Percentiles rank a stretch among this genome's conserved stretches.
phyloP scores from a whole-genome alignment of 2,329 filamentous ascomycete species.

The Colletotrichum lini region DNA sequence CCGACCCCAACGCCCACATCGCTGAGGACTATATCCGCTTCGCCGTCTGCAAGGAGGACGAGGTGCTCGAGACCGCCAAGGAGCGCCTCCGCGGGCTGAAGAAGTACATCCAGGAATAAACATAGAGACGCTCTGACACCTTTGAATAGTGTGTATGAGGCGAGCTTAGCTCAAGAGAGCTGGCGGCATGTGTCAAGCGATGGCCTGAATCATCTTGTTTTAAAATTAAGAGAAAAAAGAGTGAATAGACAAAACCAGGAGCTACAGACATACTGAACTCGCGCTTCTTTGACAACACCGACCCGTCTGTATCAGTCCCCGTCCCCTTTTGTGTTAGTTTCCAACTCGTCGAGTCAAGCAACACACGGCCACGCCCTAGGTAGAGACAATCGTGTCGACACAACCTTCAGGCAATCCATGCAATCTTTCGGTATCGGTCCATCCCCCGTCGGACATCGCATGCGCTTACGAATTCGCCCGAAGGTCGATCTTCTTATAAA shows the following conservation, averaged over 20 bases:
- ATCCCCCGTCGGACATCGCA: too few species aligned
- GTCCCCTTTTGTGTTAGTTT: neutral
- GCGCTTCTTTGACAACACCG: neutral
- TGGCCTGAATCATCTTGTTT: neutral
- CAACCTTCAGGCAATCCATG: too few species aligned
- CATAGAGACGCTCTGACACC: too few species aligned
- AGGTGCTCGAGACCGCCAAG: conserved; percentile 85
- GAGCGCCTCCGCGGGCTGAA: conserved; percentile 80
- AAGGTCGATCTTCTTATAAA: too few species aligned
- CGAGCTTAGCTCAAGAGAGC: neutral
- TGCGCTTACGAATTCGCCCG: too few species aligned
- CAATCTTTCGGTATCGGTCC: too few species aligned
- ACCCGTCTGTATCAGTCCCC: neutral
- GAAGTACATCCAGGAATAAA: conserved; percentile 70
- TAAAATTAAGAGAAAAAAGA: neutral
- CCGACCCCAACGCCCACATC: conserved; percentile 83
- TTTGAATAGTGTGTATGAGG: neutral
- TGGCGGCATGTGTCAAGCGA: neutral
- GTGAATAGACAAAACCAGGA: conserved; percentile 30
- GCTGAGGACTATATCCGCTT: conserved; percentile 96
- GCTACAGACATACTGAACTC: neutral
- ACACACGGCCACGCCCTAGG: too few species aligned
- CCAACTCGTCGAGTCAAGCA: neutral
- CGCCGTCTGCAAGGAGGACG: conserved; percentile 95
- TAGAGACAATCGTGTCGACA: neutral